These are phyloP conservation scores for Gossypium bickii DNA, from an alignment of 345 rosid genomes.

Conservation along the genomic window DNA sequence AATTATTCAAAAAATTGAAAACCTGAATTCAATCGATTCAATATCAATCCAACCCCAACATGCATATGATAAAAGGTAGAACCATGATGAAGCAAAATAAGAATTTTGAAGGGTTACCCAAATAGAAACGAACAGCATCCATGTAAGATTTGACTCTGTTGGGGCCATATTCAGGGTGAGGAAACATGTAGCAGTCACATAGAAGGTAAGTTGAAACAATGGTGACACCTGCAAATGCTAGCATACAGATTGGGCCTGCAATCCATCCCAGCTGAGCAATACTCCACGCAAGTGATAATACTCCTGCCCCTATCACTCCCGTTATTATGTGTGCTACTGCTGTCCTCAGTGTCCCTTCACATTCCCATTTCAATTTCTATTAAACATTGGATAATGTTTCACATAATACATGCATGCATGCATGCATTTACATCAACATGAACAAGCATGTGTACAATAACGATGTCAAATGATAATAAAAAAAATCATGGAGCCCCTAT, in stretches of 20 bases:
- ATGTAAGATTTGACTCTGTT: neutral
- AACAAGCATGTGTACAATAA: too few relatives aligned
- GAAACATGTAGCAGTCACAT: conserved; percentile 36
- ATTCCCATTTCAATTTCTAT: too few relatives aligned
- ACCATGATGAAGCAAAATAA: too few relatives aligned
- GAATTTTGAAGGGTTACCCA: neutral
- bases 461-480: too few relatives aligned
- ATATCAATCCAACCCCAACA: too few relatives aligned
- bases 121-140: neutral
- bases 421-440: too few relatives aligned
- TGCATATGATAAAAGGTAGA: too few relatives aligned
- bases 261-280: conserved; percentile 69
- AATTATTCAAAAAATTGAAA: too few relatives aligned
- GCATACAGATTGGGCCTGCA: conserved; percentile 48
- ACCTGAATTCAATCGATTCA: too few relatives aligned
- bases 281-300: conserved; percentile 74
- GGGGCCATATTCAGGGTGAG: conserved; percentile 31
- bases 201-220: conserved; percentile 31
- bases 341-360: too few relatives aligned
- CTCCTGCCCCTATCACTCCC: conserved; percentile 81
- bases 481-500: fast-evolving
- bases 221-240: conserved; percentile 28
- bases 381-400: too few relatives aligned
- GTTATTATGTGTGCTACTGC: conserved; percentile 55
- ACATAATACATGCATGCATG: too few relatives aligned